Base-by-base conservation (phyloP, 768 basidiomycete genomes). In the Mycena filopes region DNA sequence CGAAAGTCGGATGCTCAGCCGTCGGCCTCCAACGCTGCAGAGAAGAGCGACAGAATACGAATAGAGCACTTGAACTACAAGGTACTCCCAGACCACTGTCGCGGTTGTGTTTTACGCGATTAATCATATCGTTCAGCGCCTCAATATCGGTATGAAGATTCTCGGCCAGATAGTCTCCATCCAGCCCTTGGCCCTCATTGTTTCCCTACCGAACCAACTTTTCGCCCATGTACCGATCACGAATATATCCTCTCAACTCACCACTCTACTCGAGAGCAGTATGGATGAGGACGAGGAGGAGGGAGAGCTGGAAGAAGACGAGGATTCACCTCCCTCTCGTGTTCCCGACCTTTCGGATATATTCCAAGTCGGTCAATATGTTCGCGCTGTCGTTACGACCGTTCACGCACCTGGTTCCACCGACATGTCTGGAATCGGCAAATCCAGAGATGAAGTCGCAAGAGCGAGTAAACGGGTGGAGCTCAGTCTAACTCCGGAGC, bases 201-300 rank as follows among this genome's bases (percentile, higher is more conserved):
- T 99, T 29, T 98, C 97, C 20, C 84, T 99, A n/a, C 97, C 98
- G 20, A 94, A 96, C 71, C 96, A 98, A 78, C 88, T 99, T 41
- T 86, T 93, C 69, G 98, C 87, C 11, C 95, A 99, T 78, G 84
- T 99, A 36, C 96, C 97, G 25, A 94, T 99, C 68, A 99, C 96
- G 42, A 90, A 96, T 76, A 86, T 99, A 62, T 93, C 95, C 16
- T 78, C 86, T 33, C 90, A 93, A 72, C 83, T 95, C 63, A 98
- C 95, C 10, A 70, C 77, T 29, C 80, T 85, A 21, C 83, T 99
- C 29, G 92, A 94, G 73, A 82, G 83, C 33, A 83, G 85, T 67
- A 88, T 87, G 36, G 83, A 86, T 48, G 81, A 81, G 28, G 84
- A 80, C 4, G 83, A 84, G 33, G 82, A 79, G 21, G 74, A 76